Conservation (phyloP, 257 asterid species). For the Leonotis leonurus region DNA sequence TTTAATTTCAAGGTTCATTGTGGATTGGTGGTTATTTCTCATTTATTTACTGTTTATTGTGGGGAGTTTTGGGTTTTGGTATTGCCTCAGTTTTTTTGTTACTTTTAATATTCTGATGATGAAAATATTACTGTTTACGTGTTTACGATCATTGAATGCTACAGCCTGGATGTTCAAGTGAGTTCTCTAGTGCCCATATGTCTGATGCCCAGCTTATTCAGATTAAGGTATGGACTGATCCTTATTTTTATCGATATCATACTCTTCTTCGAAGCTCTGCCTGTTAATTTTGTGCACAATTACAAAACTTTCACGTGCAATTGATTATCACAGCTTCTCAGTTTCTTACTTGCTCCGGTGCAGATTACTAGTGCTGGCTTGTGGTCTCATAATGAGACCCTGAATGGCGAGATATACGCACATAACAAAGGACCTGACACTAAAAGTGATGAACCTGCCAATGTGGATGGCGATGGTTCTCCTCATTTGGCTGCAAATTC, state of each 20-base stretch:
- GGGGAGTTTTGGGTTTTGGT: too few relatives aligned
- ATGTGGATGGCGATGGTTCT: constrained; percentile 40
- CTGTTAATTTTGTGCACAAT: background rate
- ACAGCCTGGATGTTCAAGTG: constrained; percentile 98
- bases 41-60: background rate
- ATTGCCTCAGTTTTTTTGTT: background rate
- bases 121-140: background rate
- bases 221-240: constrained; percentile 50
- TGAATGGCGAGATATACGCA: constrained; percentile 22
- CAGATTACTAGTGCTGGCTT: constrained; percentile 84
- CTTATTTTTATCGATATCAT: background rate
- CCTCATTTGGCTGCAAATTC: constrained; percentile 31
- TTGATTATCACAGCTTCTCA: constrained; percentile 4
- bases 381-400: constrained; percentile 63
- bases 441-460: constrained; percentile 25
- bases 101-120: background rate
- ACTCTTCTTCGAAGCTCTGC: background rate
- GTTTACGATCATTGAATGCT: constrained; percentile 15
- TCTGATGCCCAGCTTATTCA: constrained; percentile 76
- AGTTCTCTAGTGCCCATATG: constrained; percentile 53
- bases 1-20: background rate
- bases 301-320: background rate
- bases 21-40: background rate
- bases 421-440: constrained; percentile 18
- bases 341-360: constrained; percentile 23